A percentile compares a stretch with the other conserved stretches of the same genome.
phyloP scores from a whole-genome alignment of 1,139 yeast species.

The Blastobotrys ciferrii region DNA sequence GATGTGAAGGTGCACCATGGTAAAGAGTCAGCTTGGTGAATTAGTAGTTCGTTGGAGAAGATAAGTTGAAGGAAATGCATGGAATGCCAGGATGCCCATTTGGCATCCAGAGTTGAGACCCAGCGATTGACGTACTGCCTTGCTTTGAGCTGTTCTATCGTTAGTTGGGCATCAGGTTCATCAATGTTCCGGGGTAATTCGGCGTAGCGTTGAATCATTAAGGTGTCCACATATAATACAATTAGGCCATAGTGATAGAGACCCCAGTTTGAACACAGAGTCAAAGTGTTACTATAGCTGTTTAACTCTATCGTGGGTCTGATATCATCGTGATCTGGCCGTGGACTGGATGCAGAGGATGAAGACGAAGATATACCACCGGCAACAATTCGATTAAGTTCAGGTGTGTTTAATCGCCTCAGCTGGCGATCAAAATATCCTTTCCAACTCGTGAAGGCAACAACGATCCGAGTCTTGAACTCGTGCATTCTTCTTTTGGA shows the following conservation, averaged over 20 bases:
- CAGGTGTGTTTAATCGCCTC: slow-evolving; percentile 16
- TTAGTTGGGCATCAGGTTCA: slow-evolving; percentile 6
- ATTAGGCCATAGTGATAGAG: slow-evolving; percentile 29
- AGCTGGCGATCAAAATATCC: slow-evolving; percentile 42
- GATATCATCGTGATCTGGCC: slow-evolving; percentile 8
- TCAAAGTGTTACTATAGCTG: slow-evolving; percentile 26
- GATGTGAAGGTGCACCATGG: slow-evolving; percentile 33
- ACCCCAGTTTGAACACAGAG: slow-evolving; percentile 32
- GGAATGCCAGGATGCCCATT: slow-evolving; percentile 33
- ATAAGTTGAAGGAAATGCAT: slow-evolving; percentile 29
- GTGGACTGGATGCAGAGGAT: slow-evolving; percentile 12
- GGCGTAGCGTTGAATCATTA: slow-evolving; percentile 25
- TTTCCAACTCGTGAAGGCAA: slow-evolving; percentile 42
- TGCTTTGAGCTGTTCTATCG: slow-evolving; percentile 16
- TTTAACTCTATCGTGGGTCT: slow-evolving; percentile 19
- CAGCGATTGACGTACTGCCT: slow-evolving; percentile 24
- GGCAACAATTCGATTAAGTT: slow-evolving; percentile 17
- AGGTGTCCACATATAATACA: slow-evolving; percentile 29
- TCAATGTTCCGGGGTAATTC: slow-evolving; percentile 12
- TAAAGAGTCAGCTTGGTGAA: slow-evolving; percentile 29
- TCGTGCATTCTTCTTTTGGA: slow-evolving; percentile 33
- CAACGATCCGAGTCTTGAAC: slow-evolving; percentile 37
- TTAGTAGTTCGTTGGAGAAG: slow-evolving; percentile 24
- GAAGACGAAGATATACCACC: slow-evolving; percentile 11
- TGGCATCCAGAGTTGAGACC: slow-evolving; percentile 30